Evolutionary conservation across 2,329 filamentous ascomycete genomes (phyloP).

Genomic region (Cladosporium sp.): DNA sequence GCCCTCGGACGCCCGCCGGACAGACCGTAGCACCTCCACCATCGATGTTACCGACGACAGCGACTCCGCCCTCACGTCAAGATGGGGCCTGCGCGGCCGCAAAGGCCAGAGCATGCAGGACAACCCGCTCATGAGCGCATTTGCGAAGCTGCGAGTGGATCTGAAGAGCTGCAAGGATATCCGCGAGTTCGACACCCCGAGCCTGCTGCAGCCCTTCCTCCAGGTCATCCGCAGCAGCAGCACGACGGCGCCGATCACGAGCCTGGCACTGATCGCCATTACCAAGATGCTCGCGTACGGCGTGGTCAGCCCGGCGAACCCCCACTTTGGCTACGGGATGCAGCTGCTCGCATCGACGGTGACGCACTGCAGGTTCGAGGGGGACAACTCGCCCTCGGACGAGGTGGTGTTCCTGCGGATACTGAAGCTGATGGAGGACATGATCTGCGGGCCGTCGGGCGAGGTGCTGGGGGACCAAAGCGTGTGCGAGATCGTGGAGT

Average conservation of each 20-base stretch:
- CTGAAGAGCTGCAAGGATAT: constrained; percentile 85
- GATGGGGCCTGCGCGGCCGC: constrained; percentile 91
- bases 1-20: constrained; percentile 13
- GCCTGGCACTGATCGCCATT: constrained; percentile 84
- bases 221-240: constrained; percentile 95
- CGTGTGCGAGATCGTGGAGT: constrained; percentile 99
- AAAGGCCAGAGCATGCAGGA: constrained; percentile 97
- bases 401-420: constrained; percentile 94
- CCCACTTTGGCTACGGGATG: constrained; percentile 86
- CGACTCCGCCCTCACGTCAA: constrained; percentile 57
- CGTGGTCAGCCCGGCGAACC: constrained; percentile 75
- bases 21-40: constrained; percentile 23
- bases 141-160: constrained; percentile 82
- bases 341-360: constrained; percentile 90
- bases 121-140: constrained; percentile 91
- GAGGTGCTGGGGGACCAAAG: constrained; percentile 95
- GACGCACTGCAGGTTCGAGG: constrained; percentile 95
- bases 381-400: constrained; percentile 88
- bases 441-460: constrained; percentile 89
- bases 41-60: constrained; percentile 27
- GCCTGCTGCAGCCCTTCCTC: constrained; percentile 85
- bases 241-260: constrained; percentile 92
- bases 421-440: constrained; percentile 94
- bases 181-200: constrained; percentile 77
- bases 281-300: constrained; percentile 97